Base-by-base conservation (phyloP, 768 basidiomycete genomes). In the Trametes sanguinea region DNA sequence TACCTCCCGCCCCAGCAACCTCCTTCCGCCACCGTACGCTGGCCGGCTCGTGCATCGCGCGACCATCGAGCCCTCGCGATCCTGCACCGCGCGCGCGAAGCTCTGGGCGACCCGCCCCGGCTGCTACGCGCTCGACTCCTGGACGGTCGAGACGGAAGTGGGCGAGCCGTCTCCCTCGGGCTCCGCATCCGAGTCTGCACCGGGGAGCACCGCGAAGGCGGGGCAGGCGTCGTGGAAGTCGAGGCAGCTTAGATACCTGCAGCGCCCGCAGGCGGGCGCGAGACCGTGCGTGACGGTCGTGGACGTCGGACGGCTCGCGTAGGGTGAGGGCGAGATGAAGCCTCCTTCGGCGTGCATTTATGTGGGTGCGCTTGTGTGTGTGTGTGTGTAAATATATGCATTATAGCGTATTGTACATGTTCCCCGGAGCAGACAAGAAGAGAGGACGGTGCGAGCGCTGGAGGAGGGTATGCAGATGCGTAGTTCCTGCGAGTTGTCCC, bases 41-140 rank as follows among this genome's bases (percentile, higher is more conserved):
- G 92, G 92, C 40, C 80, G 82, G n/a, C 80, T 89, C 43, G 84
- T 85, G 5, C 86, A 86, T 70, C 83, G 85, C 32, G 88, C 87
- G 2, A 74, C 72, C 4, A 73, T 95, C 33, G 56, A 72, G 22
- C 86, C 92, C 10, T 76, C 78, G 5, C 75, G 82, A 60, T 73
- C 76, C 2, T 70, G 73, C 11, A 73, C 70, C 0, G 61, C 91
- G 17, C 73, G 75, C 22, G 79, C 84, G 1, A 82, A 76, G 51
- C 72, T 94, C 2, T 89, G 86, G 80, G 77, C 85, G 9, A 74
- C 80, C 11, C 81, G 81, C 44, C 85, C 90, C 33, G 90, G 90
- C 11, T 78, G 79, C 27, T 89, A 91, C 70, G 76, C 76, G 11
- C 75, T 93, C 14, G 81, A 81, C 33, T 81, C 83, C 4, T 96